Evolutionary conservation across 148 eudicot species (phyloP).

Genomic region (Hydrangea macrophylla): DNA sequence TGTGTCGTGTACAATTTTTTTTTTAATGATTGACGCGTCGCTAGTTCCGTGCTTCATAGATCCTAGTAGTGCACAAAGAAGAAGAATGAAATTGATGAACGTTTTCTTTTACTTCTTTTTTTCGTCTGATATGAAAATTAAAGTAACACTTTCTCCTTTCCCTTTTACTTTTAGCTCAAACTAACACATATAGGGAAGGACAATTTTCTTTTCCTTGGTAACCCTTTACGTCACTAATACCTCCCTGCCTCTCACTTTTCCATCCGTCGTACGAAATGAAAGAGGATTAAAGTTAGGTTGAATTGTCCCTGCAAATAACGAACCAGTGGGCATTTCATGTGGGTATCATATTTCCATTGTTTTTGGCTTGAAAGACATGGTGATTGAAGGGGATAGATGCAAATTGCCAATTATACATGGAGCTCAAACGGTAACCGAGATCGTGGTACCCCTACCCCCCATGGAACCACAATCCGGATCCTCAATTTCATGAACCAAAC

Average conservation of each 20-base stretch:
- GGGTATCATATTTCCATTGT: not conserved
- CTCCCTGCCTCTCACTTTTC: not conserved
- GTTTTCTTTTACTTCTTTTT: no score
- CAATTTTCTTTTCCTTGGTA: not conserved
- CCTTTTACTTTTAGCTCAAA: not conserved
- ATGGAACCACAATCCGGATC: no score
- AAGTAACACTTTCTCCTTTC: not conserved
- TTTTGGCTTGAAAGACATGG: not conserved
- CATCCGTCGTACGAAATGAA: not conserved
- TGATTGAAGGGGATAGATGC: not conserved
- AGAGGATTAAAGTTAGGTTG: not conserved
- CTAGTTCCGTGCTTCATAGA: no score
- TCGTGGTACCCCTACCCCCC: no score
- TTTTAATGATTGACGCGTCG: no score
- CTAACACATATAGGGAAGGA: not conserved
- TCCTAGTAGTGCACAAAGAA: no score
- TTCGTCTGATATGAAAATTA: no score
- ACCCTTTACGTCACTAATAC: not conserved
- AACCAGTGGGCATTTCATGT: not conserved
- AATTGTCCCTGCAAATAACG: not conserved
- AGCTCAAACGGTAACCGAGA: no score
- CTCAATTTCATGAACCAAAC: no score
- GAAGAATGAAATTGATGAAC: no score
- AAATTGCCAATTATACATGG: not conserved
- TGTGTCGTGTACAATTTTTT: no score